A percentile compares a stretch with the other conserved stretches of the same genome.
Conservation (phyloP, 352 stramenopile genomes). For the Phytophthora megakarya region DNA sequence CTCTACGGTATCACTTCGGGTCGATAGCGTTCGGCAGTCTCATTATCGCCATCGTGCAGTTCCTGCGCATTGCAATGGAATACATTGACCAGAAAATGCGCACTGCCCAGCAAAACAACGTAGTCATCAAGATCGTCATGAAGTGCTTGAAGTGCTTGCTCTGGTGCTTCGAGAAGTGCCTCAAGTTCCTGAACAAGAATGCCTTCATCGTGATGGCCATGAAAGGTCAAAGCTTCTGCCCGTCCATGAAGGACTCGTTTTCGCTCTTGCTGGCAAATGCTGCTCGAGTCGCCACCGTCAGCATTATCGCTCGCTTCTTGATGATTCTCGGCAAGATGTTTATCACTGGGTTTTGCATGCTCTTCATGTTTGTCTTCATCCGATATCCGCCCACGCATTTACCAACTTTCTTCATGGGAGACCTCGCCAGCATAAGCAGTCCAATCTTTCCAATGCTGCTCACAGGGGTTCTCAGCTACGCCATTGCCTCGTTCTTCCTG, state of each 20-base stretch:
- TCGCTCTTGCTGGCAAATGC: conserved; percentile 96
- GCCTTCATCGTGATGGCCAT: conserved; percentile 91
- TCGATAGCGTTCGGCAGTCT: conserved; percentile 88
- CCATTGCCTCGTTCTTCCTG: conserved; percentile 78
- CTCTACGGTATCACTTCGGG: conserved; percentile 79
- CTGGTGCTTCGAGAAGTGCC: conserved; percentile 89
- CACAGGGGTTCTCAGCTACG: conserved; percentile 71
- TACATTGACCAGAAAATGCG: conserved; percentile 85
- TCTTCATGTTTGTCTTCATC: conserved; percentile 88
- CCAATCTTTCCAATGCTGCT: conserved; percentile 84
- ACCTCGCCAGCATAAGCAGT: conserved; percentile 65
- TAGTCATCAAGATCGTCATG: conserved; percentile 72
- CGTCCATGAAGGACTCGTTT: conserved; percentile 94
- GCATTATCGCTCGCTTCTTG: conserved; percentile 83
- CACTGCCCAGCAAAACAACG: conserved; percentile 66
- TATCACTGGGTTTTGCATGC: conserved; percentile 77
- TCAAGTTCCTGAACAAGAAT: conserved; percentile 92
- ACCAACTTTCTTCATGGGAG: conserved; percentile 77
- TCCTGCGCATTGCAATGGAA: conserved; percentile 70
- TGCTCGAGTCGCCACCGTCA: conserved; percentile 86
- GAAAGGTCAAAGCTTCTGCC: conserved; percentile 87
- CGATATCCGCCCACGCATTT: conserved; percentile 54
- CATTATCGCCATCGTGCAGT: conserved; percentile 87
- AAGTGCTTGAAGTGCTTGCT: conserved; percentile 90
- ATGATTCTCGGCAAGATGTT: conserved; percentile 89